Evolutionary conservation across 129 eudicot species (phyloP).

Genomic region (Erigeron canadensis): DNA sequence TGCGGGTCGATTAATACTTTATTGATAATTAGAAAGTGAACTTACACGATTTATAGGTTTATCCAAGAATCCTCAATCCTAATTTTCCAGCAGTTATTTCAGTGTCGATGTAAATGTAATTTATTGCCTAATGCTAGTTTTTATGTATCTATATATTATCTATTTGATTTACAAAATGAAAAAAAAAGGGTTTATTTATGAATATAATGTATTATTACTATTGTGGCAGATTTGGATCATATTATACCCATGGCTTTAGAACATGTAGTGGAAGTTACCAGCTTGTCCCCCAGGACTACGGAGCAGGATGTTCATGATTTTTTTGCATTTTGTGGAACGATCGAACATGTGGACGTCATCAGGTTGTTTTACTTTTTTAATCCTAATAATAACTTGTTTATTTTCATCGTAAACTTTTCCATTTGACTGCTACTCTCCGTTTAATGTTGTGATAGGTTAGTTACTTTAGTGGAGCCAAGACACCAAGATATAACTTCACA

Average conservation of each 20-base stretch:
- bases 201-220: not conserved
- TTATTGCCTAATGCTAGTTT: too few relatives aligned
- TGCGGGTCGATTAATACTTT: too few relatives aligned
- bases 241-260: constrained; percentile 48
- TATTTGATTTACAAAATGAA: too few relatives aligned
- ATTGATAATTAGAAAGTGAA: too few relatives aligned
- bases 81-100: too few relatives aligned
- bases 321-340: constrained; percentile 80
- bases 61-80: too few relatives aligned
- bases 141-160: too few relatives aligned
- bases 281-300: constrained; percentile 69
- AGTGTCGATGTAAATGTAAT: too few relatives aligned
- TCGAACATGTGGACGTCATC: constrained; percentile 77
- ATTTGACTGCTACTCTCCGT: constrained; percentile 11
- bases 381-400: not conserved
- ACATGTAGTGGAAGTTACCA: constrained; percentile 74
- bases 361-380: constrained; percentile 44
- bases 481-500: not conserved
- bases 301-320: constrained; percentile 82
- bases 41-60: too few relatives aligned
- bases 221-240: constrained; percentile 28
- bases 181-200: too few relatives aligned
- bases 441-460: not conserved
- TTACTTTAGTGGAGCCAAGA: not conserved
- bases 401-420: not conserved